Percentiles rank a stretch among this genome's conserved stretches.
Evolutionary conservation across 371 early-diverging fungal genomes (phyloP).

Genomic region (Polyrhizophydium stewartii): DNA sequence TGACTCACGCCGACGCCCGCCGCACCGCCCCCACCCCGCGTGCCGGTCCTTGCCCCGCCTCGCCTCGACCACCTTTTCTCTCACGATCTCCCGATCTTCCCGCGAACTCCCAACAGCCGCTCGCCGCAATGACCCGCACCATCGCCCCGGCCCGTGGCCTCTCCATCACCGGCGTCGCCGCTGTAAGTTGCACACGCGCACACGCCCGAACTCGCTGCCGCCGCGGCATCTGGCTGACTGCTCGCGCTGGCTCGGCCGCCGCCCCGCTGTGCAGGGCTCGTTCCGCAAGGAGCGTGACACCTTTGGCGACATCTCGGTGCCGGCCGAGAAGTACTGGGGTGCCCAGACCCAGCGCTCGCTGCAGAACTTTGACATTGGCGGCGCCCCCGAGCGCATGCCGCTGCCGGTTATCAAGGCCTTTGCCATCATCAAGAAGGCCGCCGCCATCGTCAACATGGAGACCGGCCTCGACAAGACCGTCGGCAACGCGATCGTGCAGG

Average conservation of each 20-base stretch:
- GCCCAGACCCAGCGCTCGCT: slow-evolving; percentile 94
- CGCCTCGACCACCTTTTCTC: too few relatives aligned
- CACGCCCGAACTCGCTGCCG: too few relatives aligned
- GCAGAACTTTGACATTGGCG: slow-evolving; percentile 96
- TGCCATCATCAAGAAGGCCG: slow-evolving; percentile 90
- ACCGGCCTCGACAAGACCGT: slow-evolving; percentile 63
- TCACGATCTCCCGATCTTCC: too few relatives aligned
- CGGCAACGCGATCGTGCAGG: slow-evolving; percentile 81
- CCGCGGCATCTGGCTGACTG: too few relatives aligned
- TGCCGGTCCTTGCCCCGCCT: too few relatives aligned
- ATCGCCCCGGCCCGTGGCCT: not conserved
- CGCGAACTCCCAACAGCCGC: too few relatives aligned
- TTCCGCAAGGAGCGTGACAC: slow-evolving; percentile 86
- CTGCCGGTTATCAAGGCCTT: slow-evolving; percentile 87
- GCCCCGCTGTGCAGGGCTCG: not conserved
- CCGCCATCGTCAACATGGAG: slow-evolving; percentile 86
- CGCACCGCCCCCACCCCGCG: too few relatives aligned
- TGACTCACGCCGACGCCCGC: too few relatives aligned
- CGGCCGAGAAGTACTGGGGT: slow-evolving; percentile 92
- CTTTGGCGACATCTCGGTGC: slow-evolving; percentile 91
- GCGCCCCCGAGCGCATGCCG: slow-evolving; percentile 88
- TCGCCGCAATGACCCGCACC: not conserved
- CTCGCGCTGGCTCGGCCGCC: too few relatives aligned
- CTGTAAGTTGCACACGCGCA: too few relatives aligned
- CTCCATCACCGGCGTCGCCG: not conserved